Evolutionary conservation across 2,329 filamentous ascomycete species (phyloP), one percentile per base, ranked within the genome.

Genomic region (Magnaporthales sp.): DNA sequence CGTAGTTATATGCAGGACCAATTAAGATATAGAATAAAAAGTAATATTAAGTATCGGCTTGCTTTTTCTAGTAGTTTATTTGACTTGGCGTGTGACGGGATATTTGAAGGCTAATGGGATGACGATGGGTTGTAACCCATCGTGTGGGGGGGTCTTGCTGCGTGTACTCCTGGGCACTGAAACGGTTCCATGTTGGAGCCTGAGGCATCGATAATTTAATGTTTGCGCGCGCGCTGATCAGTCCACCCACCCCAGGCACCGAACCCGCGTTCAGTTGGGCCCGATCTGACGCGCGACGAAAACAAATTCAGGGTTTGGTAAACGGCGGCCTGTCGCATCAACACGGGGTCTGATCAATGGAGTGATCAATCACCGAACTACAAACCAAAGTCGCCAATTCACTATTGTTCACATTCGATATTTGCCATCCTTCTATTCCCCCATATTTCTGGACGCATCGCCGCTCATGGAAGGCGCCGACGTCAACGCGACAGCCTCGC

Each of bases 401-500:
- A 58, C 1, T 27, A 31, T 24, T 32, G 11, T n/a, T 5, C 30
- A 13, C 29, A 46, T 27, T 60, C 26, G 10, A 60, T 61, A 31
- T 32, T 54, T 38, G 9, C 58, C 31, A 22, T 11, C 24, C 62
- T 31, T 8, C 5, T 8, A 32, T 11, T 46, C n/a, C 31, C 31
- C 13, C 62, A 22, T 26, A 32, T 38, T 46, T 38, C 26, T 10
- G 70, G 68, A 72, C 81, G 76, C 79, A 77, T 73, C 74, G 75
- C 80, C 80, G 71, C 80, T 82, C 72, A 83, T 83, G 80, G 80
- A 83, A 74, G 82, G 75, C 70, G 81, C 83, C 78, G 83, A 86
- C 72, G 83, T 81, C 73, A 84, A 84, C 78, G 80, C 82, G 75
- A 83, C 80, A 73, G 78, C 80, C 70, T 83, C 84, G 64, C 81